Evolutionary conservation across 345 rosid genomes (phyloP), one percentile per base, ranked within the genome.

Genomic region (Linum usitatissimum): DNA sequence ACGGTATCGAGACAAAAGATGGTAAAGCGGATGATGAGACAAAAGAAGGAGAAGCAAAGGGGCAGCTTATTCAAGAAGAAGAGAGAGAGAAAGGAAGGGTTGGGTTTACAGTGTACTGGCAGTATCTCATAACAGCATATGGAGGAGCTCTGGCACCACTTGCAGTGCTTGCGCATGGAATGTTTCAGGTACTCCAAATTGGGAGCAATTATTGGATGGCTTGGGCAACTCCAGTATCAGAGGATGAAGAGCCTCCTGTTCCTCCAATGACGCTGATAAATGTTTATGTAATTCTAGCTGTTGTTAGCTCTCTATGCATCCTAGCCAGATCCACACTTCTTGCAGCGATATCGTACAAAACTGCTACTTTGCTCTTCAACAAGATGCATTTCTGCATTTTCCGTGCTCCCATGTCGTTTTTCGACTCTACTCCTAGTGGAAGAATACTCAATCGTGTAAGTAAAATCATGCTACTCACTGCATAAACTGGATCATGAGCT

Each of bases 141-240:
- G 84, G 88, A 53, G 93, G 90, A 73, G 87, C 81, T 54, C 86
- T 86, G 21, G 86, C 83, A 62, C 96, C 96, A 20, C 67, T 80
- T 56, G 78, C 86, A 72, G 68, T 88, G 71, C 66, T 86, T 68
- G 87, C 79, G 30, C 93, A 84, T 48, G 65, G 72, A 74, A 64
- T 84, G 55, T 86, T 83, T 69, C 87, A 86, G 78, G 6, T 73
- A 64, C 84, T 86, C 62, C 88, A 86, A 77, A 88, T 86, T 30
- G 86, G 90, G 36, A 86, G 93, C 81, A 86, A 86, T 66, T 86
- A 88, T 59, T 88, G 88, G 96, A 88, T 88, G 93, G 88, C 88
- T 18, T 83, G 84, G 93, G 96, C 81, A 63, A 79, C 87, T 68
- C 90, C 90, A 0, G 75, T 77, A 64, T 86, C 90, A 0, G 69